Base-by-base conservation (phyloP, 805 yeast species). In the Isabelozyma rhagii region DNA sequence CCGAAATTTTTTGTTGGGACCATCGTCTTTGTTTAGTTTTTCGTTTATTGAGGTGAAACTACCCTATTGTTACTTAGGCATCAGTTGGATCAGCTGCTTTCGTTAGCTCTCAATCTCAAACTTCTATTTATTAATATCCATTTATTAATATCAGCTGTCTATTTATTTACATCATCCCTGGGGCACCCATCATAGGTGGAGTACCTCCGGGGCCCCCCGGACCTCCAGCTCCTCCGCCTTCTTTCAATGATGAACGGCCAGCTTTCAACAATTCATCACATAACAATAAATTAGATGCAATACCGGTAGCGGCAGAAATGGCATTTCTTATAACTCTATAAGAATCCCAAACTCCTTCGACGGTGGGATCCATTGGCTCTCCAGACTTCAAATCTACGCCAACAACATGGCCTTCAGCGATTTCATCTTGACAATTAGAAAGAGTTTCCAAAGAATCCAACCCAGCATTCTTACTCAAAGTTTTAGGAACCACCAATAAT, bases 191-290 rank as follows among this genome's bases (percentile, higher is more conserved):
- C 41, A 57, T 57, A 6, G 59, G 54, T 10, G 51, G 58, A 8
- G 55, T 54, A 11, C 50, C 47, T 27, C 55, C 61, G n/a, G 58
- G 54, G 4, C 63, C 61, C 10, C 62, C 63, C 25, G 55, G 55
- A n/a, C 50, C 58, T 10, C 56, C 61, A 8, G 55, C 58, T 8
- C 51, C 59, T 10, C 59, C 59, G 42, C 81, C 82, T 49, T 84
- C 83, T 70, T 92, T 90, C 73, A 91, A 77, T 9, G 97, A 88
- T 11, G 97, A 89, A 60, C 96, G 83, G 45, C 99, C 99, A 2
- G 99, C 99, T 74, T 93, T 91, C 63, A 94, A 79, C 56, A 94
- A 78, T 72, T 94, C 99, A 72, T 94, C 99, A 76, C 99, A 94
- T 54, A 94, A 77, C 56, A 94, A 79, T 61, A 94, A 74, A 66